phyloP scores from a whole-genome alignment of 2,329 filamentous ascomycete genomes.

The Sclerotinia sclerotiorum region DNA sequence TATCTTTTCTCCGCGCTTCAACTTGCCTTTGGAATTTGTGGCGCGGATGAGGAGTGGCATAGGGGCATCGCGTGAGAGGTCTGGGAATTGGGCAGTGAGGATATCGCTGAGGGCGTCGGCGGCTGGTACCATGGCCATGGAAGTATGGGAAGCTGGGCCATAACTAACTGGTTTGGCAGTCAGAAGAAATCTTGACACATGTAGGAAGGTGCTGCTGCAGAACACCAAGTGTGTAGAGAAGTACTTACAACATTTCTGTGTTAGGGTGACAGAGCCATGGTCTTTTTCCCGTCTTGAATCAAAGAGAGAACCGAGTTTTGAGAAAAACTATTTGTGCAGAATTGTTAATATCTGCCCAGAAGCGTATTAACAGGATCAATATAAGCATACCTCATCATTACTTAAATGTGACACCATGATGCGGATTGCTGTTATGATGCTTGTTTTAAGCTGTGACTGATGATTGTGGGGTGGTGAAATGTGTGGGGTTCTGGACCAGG shows the following conservation, averaged over 20 bases:
- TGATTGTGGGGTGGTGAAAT: slow-evolving; percentile 28
- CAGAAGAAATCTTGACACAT: not conserved
- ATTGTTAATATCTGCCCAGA: slow-evolving; percentile 1
- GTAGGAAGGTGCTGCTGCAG: not conserved
- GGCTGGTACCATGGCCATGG: not conserved
- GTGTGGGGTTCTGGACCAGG: slow-evolving; percentile 22
- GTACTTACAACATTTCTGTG: slow-evolving; percentile 69
- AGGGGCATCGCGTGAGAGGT: slow-evolving; percentile 58
- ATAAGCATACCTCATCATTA: slow-evolving; percentile 57
- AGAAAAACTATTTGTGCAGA: slow-evolving; percentile 64
- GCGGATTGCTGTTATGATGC: slow-evolving; percentile 13
- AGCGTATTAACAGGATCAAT: not conserved
- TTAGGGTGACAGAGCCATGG: slow-evolving; percentile 72
- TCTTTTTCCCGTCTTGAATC: slow-evolving; percentile 51
- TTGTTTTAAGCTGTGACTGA: slow-evolving; percentile 21
- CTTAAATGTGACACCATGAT: slow-evolving; percentile 50
- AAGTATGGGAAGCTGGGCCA: not conserved
- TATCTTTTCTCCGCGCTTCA: slow-evolving; percentile 47
- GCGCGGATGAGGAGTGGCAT: slow-evolving; percentile 72
- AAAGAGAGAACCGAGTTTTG: slow-evolving; percentile 20
- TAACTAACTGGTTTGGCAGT: not conserved
- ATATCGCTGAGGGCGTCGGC: slow-evolving; percentile 13
- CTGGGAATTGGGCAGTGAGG: slow-evolving; percentile 54
- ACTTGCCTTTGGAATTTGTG: slow-evolving; percentile 16
- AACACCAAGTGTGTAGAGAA: not conserved